Base-by-base conservation (phyloP, 2,329 filamentous ascomycete genomes). In the Colletotrichum tofieldiae region DNA sequence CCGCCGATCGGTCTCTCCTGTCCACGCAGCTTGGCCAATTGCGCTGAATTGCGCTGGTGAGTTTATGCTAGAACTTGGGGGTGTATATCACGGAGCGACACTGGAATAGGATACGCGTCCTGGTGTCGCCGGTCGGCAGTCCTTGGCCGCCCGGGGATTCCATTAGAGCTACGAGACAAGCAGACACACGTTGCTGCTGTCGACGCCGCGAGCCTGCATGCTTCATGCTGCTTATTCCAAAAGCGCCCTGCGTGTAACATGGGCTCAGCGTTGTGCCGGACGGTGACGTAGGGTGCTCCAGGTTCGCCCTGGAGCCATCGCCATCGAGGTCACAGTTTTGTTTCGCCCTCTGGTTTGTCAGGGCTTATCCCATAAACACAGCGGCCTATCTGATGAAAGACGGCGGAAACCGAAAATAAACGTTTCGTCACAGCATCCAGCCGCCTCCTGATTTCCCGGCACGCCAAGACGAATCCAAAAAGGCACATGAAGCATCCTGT, bases 301-400 rank as follows among this genome's bases (percentile, higher is more conserved):
- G 64, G 56, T 56, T 49, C 49, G 63, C 47, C 63, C 69, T 43
- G 37, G 52, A 51, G 56, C 45, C 45, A 64, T 47, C 35, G 59
- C 37, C 39, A 41, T 65, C 39, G 65, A 26, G 23, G 69, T 72
- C 45, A 59, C 69, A 69, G 65, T 63, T 58, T 60, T 47, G 65
- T 69, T 72, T 72, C 59, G 65, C 43, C 37, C 39, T 64, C n/a
- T 55, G 54, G 52, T 64, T 64, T 69, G 65, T 72, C 69, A 72
- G 69, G 65, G 69, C 59, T 55, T 47, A 69, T 64, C 56, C 56
- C 65, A 69, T 72, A 41, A 68, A 39, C 58, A 43, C 41, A 18
- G 9, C 23, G 11, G 32, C 6, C 35, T 37, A 39, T 52, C 29
- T 35, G 51, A 63, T 58, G 18, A 49, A 5, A 32, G 37, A 16